Percentiles rank a stretch among this genome's conserved stretches.
These are phyloP conservation scores for Cyberlindnera meyerae DNA, from an alignment of 805 yeast genomes.

Conservation along the genomic window DNA sequence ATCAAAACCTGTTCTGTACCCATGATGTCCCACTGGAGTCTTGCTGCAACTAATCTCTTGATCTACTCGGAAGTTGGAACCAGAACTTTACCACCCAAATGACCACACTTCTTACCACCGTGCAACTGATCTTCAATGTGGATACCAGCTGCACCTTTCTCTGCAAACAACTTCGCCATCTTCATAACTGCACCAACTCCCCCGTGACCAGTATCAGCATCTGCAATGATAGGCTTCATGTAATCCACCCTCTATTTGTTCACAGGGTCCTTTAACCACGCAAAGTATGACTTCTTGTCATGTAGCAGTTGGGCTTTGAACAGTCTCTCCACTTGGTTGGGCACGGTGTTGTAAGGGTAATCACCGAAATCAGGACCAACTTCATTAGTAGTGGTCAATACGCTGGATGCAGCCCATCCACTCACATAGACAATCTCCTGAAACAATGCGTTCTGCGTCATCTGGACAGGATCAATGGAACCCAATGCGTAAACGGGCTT, in stretches of 20 bases:
- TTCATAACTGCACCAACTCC: constrained; percentile 61
- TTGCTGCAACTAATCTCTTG: constrained; percentile 48
- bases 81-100: constrained; percentile 54
- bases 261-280: constrained; percentile 29
- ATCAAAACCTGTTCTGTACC: constrained; percentile 51
- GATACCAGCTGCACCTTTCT: constrained; percentile 61
- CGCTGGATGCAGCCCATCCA: constrained; percentile 59
- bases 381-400: constrained; percentile 55
- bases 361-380: constrained; percentile 66
- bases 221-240: constrained; percentile 58
- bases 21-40: constrained; percentile 64
- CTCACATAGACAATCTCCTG: constrained; percentile 52
- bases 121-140: constrained; percentile 61
- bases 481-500: constrained; percentile 56
- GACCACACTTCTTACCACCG: constrained; percentile 66
- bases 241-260: constrained; percentile 38
- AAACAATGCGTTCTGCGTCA: constrained; percentile 49
- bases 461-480: constrained; percentile 57
- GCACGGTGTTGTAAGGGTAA: constrained; percentile 65
- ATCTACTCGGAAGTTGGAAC: constrained; percentile 57
- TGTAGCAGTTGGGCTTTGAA: constrained; percentile 56
- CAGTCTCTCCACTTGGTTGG: constrained; percentile 57
- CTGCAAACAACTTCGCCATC: constrained; percentile 60
- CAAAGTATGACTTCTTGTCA: constrained; percentile 44
- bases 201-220: constrained; percentile 66